Conservation (phyloP, 2,329 filamentous ascomycete species). For the Aspergillus luchuensis region DNA sequence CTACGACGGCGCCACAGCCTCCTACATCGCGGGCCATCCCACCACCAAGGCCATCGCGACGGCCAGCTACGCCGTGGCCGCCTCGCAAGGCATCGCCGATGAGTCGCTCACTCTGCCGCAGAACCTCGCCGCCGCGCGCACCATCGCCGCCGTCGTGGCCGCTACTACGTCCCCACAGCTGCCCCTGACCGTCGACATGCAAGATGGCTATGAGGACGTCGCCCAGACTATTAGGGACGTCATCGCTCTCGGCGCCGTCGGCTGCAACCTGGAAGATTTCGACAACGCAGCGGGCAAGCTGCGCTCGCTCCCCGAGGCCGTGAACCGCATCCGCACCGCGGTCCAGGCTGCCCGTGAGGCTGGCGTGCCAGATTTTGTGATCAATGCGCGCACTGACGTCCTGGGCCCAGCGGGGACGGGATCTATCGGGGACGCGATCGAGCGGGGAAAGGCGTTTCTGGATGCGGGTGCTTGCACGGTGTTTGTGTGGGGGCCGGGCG, state of each 20-base stretch:
- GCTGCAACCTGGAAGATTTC: conserved; percentile 62
- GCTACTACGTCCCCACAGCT: conserved; percentile 31
- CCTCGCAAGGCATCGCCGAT: conserved; percentile 49
- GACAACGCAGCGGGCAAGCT: conserved; percentile 40
- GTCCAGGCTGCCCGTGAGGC: conserved; percentile 41
- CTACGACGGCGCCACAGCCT: conserved; percentile 56
- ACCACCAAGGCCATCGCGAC: conserved; percentile 50
- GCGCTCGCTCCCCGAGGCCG: conserved; percentile 51
- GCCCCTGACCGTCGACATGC: conserved; percentile 58
- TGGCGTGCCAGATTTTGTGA: conserved; percentile 57
- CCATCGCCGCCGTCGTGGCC: conserved; percentile 51
- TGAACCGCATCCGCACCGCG: conserved; percentile 46
- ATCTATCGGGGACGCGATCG: conserved; percentile 53
- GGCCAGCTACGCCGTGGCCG: conserved; percentile 55
- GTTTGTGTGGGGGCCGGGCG: conserved; percentile 61
- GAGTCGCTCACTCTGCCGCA: conserved; percentile 53
- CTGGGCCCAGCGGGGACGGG: conserved; percentile 36
- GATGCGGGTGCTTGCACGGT: conserved; percentile 60
- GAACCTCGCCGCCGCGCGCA: conserved; percentile 53
- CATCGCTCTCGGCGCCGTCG: conserved; percentile 57
- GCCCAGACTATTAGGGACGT: conserved; percentile 44
- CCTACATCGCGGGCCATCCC: conserved; percentile 43
- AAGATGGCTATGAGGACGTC: conserved; percentile 60
- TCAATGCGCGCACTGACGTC: conserved; percentile 61
- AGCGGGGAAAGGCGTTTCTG: conserved; percentile 59